A percentile compares a stretch with the other conserved stretches of the same genome.
These are phyloP conservation scores for Suhomyces sp. DNA, from an alignment of 805 yeast genomes.

Conservation along the genomic window DNA sequence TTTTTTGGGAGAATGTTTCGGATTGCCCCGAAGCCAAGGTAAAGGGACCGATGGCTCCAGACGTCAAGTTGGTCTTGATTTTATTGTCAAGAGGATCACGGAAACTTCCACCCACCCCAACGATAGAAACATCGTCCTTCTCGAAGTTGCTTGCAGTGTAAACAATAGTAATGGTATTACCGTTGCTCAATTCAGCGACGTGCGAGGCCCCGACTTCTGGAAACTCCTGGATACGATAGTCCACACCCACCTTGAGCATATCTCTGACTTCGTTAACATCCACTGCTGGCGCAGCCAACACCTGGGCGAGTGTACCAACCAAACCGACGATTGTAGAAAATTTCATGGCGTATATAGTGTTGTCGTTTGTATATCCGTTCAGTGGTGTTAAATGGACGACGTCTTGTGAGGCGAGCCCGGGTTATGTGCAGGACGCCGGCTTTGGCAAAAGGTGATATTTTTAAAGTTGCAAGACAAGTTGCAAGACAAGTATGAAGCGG, in stretches of 20 bases:
- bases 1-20: slow-evolving; percentile 52
- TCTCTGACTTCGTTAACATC: slow-evolving; percentile 10
- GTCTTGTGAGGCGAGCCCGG: neutral
- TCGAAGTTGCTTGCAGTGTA: slow-evolving; percentile 57
- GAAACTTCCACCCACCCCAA: slow-evolving; percentile 70
- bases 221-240: slow-evolving; percentile 47
- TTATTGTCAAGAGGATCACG: slow-evolving; percentile 53
- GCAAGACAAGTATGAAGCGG: neutral
- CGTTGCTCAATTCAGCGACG: slow-evolving; percentile 44
- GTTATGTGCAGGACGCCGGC: neutral
- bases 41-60: slow-evolving; percentile 61
- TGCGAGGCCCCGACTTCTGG: slow-evolving; percentile 38
- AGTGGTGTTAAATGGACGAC: neutral
- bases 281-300: slow-evolving; percentile 10
- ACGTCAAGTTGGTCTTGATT: slow-evolving; percentile 58
- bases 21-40: slow-evolving; percentile 48
- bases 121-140: slow-evolving; percentile 47
- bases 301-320: slow-evolving; percentile 7
- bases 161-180: slow-evolving; percentile 50
- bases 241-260: slow-evolving; percentile 43
- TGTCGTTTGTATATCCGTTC: neutral
- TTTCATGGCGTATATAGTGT: slow-evolving; percentile 2
- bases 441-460: neutral
- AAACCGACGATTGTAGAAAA: slow-evolving; percentile 4
- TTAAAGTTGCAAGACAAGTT: neutral